These are phyloP conservation scores for Kwoniella sp. DNA, from an alignment of 768 basidiomycete genomes.

Conservation along the genomic window DNA sequence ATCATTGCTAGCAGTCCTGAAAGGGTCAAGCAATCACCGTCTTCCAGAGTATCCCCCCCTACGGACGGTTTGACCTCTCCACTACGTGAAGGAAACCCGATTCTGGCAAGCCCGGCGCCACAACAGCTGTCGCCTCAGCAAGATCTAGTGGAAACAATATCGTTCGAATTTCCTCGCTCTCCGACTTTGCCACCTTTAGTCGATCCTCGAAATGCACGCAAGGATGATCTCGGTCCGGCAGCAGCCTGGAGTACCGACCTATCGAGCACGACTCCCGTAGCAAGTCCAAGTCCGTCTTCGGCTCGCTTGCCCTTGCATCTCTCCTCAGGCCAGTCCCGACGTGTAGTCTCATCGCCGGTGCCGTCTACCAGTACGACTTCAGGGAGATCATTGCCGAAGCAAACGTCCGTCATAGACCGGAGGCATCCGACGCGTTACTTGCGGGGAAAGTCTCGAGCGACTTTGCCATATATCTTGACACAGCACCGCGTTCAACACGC, in stretches of 20 bases:
- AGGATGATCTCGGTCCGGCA: background rate
- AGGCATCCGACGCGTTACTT: background rate
- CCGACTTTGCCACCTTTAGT: slow-evolving; percentile 19
- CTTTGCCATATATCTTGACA: slow-evolving; percentile 18
- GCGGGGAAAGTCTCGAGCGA: slow-evolving; percentile 3
- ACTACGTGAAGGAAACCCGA: background rate
- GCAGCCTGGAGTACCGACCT: slow-evolving; percentile 9
- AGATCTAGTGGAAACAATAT: no score
- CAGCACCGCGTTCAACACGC: slow-evolving; percentile 26
- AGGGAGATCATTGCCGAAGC: no score
- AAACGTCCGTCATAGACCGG: background rate
- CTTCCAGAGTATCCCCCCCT: background rate
- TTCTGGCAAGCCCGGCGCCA: slow-evolving; percentile 4
- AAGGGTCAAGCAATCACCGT: no score
- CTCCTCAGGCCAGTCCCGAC: background rate
- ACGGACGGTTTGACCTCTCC: background rate
- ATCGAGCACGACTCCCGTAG: slow-evolving; percentile 12
- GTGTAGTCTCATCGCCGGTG: no score
- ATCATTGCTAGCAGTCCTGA: slow-evolving; percentile 11
- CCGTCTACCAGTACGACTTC: no score
- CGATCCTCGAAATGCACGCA: slow-evolving; percentile 7
- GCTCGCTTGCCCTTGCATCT: background rate
- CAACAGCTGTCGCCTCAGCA: slow-evolving; percentile 8
- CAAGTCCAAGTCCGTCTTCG: slow-evolving; percentile 5
- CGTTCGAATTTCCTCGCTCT: slow-evolving; percentile 24